phyloP scores from a whole-genome alignment of 257 asterid genomes.

The Jaltomata sinuosa region DNA sequence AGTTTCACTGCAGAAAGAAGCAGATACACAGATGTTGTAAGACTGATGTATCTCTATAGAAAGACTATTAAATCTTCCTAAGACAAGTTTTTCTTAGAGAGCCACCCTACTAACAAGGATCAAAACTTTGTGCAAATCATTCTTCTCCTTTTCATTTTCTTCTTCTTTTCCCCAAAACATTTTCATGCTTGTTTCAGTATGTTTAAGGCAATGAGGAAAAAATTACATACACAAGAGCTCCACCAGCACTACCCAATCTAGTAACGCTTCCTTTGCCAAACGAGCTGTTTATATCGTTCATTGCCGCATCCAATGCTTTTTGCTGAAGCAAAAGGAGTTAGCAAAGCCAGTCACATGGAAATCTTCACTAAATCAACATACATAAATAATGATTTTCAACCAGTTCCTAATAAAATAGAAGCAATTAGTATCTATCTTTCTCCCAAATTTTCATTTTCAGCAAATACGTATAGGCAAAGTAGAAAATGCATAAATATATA shows the following conservation, averaged over 20 bases:
- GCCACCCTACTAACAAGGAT: neutral
- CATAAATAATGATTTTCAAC: neutral
- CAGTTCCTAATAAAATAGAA: neutral
- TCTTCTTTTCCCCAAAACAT: neutral
- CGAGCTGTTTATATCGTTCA: constrained; percentile 89
- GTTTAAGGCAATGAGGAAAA: neutral
- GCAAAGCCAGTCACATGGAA: neutral
- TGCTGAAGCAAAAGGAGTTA: constrained; percentile 35
- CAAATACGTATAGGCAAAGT: neutral
- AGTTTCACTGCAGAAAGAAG: constrained; percentile 60
- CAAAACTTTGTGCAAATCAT: neutral
- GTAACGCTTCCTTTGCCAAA: constrained; percentile 99
- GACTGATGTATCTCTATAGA: neutral
- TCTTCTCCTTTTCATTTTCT: neutral
- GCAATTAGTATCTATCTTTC: neutral
- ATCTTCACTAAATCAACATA: neutral
- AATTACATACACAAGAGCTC: constrained; percentile 86
- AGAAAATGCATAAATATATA: neutral
- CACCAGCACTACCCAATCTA: constrained; percentile 93
- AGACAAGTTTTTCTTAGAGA: neutral
- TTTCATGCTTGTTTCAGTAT: neutral
- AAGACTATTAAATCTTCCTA: neutral
- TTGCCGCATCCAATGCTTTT: constrained; percentile 94
- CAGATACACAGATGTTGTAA: neutral
- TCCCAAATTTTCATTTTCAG: neutral